These are phyloP conservation scores for Allomyces macrogynus DNA, from an alignment of 192 early-diverging fungal species.

Conservation along the genomic window DNA sequence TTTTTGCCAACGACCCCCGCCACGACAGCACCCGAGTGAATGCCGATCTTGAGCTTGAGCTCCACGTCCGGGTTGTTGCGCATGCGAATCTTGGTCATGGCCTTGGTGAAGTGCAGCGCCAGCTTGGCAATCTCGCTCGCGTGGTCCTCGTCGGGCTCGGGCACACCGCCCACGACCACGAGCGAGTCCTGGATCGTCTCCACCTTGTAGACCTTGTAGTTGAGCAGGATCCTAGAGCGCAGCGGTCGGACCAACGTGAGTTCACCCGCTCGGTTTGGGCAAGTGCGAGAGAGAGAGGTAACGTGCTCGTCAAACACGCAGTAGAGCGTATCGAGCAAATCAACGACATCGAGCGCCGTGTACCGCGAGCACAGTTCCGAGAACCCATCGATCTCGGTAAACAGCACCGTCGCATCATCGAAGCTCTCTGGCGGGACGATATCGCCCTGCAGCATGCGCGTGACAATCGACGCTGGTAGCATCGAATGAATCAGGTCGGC, in stretches of 20 bases:
- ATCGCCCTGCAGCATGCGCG: slow-evolving; percentile 11
- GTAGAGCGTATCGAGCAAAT: slow-evolving; percentile 17
- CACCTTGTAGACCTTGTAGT: slow-evolving; percentile 20
- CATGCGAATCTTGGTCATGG: slow-evolving; percentile 3
- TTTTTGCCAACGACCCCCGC: slow-evolving; percentile 22
- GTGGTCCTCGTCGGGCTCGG: slow-evolving; percentile 8
- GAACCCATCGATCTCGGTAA: slow-evolving; percentile 19
- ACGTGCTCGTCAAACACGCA: slow-evolving; percentile 16
- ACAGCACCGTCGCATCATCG: slow-evolving; percentile 16
- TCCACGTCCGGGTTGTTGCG: slow-evolving; percentile 8
- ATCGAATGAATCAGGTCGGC: slow-evolving; percentile 16
- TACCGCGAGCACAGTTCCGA: slow-evolving; percentile 10
- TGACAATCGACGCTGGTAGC: slow-evolving; percentile 13
- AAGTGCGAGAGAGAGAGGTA: background rate
- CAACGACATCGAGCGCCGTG: slow-evolving; percentile 14
- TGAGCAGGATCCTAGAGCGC: background rate
- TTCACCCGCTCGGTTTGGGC: no score
- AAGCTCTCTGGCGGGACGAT: slow-evolving; percentile 11
- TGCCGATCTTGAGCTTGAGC: slow-evolving; percentile 14
- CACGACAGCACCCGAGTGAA: slow-evolving; percentile 17
- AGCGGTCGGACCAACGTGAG: no score
- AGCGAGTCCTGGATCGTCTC: slow-evolving; percentile 19
- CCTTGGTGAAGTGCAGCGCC: slow-evolving; percentile 11
- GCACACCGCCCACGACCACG: slow-evolving; percentile 17
- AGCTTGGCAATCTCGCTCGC: slow-evolving; percentile 13